Percentiles rank a stretch among this genome's conserved stretches.
These are phyloP conservation scores for Athelia sp. DNA, from an alignment of 1,284 basidiomycete genomes.

Conservation along the genomic window DNA sequence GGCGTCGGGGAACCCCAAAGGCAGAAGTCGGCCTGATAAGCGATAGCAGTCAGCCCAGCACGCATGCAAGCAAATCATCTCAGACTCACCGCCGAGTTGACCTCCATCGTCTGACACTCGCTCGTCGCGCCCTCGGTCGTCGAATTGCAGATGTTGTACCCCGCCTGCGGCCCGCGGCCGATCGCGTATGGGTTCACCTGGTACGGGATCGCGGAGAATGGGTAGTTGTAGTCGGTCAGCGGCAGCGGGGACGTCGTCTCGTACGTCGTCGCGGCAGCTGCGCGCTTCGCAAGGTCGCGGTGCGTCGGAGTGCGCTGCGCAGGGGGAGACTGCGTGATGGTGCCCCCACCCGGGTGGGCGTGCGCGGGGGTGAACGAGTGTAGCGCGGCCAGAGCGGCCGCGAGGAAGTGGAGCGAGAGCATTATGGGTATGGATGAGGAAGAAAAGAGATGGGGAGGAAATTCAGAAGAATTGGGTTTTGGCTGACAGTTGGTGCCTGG, in stretches of 20 bases:
- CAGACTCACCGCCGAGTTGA: slow-evolving; percentile 23
- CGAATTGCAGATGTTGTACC: slow-evolving; percentile 35
- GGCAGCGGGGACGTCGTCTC: slow-evolving; percentile 2
- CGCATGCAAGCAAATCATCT: too few relatives aligned
- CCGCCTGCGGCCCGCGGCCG: slow-evolving; percentile 22
- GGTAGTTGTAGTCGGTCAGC: slow-evolving; percentile 2
- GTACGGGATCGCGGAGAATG: not conserved
- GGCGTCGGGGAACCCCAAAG: slow-evolving; percentile 20
- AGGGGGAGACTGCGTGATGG: not conserved
- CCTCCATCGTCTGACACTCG: slow-evolving; percentile 30
- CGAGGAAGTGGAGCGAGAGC: not conserved
- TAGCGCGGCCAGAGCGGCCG: not conserved
- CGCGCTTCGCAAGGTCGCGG: not conserved
- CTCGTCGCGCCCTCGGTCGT: slow-evolving; percentile 29
- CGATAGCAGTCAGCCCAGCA: too few relatives aligned
- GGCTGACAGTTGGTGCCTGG: too few relatives aligned
- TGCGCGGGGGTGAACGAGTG: not conserved
- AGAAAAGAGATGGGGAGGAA: not conserved
- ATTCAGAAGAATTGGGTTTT: too few relatives aligned
- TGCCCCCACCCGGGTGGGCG: not conserved
- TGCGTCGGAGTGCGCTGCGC: not conserved
- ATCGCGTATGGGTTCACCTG: slow-evolving; percentile 2
- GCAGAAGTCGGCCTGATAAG: slow-evolving; percentile 19
- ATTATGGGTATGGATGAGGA: not conserved
- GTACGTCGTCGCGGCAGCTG: not conserved